Evolutionary conservation across 352 stramenopile genomes (phyloP).

Genomic region (Salisapilia sapeloensis): DNA sequence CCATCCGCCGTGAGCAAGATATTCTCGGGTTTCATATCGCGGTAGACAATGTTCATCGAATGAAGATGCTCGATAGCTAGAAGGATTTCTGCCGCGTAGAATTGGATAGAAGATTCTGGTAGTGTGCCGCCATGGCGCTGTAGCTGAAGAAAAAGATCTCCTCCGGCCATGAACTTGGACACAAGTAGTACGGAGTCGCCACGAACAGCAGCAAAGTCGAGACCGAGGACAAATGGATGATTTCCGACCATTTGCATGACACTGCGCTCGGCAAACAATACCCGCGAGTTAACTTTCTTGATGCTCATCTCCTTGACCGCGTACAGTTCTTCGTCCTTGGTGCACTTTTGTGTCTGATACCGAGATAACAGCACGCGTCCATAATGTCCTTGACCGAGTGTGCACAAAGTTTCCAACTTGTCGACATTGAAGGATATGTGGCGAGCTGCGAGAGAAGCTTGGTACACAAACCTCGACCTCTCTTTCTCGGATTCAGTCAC

Average conservation of each 20-base stretch:
- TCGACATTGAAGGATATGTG: slow-evolving; percentile 22
- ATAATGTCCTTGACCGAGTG: slow-evolving; percentile 73
- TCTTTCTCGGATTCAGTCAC: slow-evolving; percentile 74
- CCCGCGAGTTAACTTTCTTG: slow-evolving; percentile 72
- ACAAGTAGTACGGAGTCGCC: slow-evolving; percentile 94
- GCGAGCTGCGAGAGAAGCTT: slow-evolving; percentile 34
- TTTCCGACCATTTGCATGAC: slow-evolving; percentile 75
- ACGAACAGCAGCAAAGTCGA: slow-evolving; percentile 94
- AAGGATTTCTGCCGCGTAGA: slow-evolving; percentile 74
- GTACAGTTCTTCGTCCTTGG: slow-evolving; percentile 34
- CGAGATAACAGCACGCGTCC: slow-evolving; percentile 63
- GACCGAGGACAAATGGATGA: slow-evolving; percentile 93
- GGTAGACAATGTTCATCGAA: slow-evolving; percentile 85
- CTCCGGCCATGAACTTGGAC: slow-evolving; percentile 96
- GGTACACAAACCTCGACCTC: slow-evolving; percentile 51
- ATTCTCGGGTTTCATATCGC: slow-evolving; percentile 90
- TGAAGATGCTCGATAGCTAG: slow-evolving; percentile 81
- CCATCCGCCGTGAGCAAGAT: slow-evolving; percentile 77
- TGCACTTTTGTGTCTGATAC: not conserved
- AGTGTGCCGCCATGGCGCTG: slow-evolving; percentile 74
- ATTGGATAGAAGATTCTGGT: slow-evolving; percentile 50
- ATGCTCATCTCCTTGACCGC: slow-evolving; percentile 84
- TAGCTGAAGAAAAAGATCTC: slow-evolving; percentile 88
- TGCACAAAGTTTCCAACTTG: slow-evolving; percentile 69
- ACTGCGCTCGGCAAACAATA: slow-evolving; percentile 68